Evolutionary conservation across 352 stramenopile species (phyloP).

Genomic region (Globisporangium cylindrosporum): DNA sequence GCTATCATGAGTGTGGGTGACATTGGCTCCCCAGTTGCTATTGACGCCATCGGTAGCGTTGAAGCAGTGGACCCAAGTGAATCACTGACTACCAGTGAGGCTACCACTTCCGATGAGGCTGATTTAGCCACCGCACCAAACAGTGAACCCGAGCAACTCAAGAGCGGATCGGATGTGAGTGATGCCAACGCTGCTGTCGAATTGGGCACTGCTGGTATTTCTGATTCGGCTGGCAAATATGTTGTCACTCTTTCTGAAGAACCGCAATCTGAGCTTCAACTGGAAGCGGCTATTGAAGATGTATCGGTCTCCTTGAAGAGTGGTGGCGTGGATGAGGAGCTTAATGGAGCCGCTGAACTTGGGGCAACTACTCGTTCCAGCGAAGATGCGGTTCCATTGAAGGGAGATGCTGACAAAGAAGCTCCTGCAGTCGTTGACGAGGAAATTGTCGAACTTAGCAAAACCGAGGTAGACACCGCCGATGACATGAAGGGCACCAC

Average conservation of each 20-base stretch:
- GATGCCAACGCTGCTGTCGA: neutral
- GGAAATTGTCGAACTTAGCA: neutral
- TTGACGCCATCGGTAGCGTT: conserved; percentile 7
- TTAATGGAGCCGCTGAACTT: too few relatives aligned
- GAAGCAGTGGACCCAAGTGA: neutral
- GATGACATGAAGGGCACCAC: neutral
- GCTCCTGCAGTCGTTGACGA: neutral
- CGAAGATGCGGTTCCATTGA: neutral
- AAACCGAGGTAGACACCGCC: neutral
- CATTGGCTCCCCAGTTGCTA: neutral
- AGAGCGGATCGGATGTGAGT: neutral
- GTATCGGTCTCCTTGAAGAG: neutral
- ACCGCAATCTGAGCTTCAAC: neutral
- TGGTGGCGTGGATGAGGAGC: neutral
- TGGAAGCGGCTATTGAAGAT: neutral
- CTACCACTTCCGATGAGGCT: neutral
- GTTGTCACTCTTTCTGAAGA: neutral
- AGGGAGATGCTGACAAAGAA: neutral
- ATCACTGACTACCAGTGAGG: neutral
- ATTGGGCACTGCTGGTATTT: neutral
- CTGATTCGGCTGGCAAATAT: neutral
- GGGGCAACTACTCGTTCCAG: neutral
- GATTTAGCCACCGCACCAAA: neutral
- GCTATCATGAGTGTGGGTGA: neutral
- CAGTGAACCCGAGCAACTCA: neutral